phyloP scores from a whole-genome alignment of 106 monocot genomes.

The Xerophyta viscosa region DNA sequence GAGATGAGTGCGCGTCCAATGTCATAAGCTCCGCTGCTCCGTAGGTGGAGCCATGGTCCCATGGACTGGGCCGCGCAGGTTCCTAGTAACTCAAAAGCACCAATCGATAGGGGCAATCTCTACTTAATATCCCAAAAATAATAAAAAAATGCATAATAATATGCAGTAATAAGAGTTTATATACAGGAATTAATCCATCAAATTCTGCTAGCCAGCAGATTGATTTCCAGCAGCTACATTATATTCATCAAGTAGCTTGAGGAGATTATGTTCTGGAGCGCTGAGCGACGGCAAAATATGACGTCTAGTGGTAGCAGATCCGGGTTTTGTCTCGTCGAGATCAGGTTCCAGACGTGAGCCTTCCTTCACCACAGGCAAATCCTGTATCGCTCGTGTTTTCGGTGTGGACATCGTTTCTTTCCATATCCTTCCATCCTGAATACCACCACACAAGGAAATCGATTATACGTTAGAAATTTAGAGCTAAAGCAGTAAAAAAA shows the following conservation, averaged over 20 bases:
- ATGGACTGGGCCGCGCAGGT: too few species aligned
- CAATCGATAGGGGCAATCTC: too few species aligned
- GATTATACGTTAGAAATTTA: neutral
- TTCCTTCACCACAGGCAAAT: conserved; percentile 10
- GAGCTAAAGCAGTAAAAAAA: neutral
- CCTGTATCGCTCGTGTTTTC: neutral
- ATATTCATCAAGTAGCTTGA: conserved; percentile 11
- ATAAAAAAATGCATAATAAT: neutral
- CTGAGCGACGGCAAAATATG: conserved; percentile 6
- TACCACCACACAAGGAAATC: neutral
- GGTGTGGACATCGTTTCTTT: conserved; percentile 6
- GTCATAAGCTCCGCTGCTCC: too few species aligned
- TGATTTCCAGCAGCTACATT: conserved; percentile 4
- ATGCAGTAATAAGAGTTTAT: too few species aligned
- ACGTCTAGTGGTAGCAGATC: neutral
- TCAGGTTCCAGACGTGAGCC: conserved; percentile 1
- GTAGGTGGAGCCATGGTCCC: too few species aligned
- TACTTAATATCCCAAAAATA: neutral
- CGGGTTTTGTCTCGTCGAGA: neutral
- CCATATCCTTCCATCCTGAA: conserved; percentile 15
- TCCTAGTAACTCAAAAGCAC: too few species aligned
- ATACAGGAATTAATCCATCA: neutral
- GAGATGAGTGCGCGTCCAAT: too few species aligned
- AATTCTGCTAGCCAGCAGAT: neutral
- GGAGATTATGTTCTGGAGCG: conserved; percentile 12